Conservation (phyloP, 305 asterid species). For the Striga hermonthica region DNA sequence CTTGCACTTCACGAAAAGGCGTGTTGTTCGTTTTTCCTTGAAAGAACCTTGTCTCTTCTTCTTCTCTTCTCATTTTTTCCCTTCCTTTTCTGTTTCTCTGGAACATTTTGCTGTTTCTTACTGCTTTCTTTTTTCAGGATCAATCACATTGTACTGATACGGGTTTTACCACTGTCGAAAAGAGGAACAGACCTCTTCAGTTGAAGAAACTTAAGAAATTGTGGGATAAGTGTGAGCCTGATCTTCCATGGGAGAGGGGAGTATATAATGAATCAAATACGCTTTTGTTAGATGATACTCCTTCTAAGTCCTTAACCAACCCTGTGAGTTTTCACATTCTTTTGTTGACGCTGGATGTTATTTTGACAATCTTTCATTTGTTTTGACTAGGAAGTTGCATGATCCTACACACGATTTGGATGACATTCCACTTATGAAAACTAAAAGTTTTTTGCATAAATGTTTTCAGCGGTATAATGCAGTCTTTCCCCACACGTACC, state of each 20-base stretch:
- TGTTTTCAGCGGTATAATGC: slow-evolving; percentile 71
- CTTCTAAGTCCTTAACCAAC: slow-evolving; percentile 71
- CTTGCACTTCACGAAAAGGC: neutral
- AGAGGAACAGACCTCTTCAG: slow-evolving; percentile 63
- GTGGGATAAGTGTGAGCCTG: slow-evolving; percentile 66
- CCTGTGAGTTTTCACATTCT: slow-evolving; percentile 56
- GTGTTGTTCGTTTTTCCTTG: neutral
- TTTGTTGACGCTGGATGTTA: neutral
- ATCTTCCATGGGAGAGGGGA: slow-evolving; percentile 85
- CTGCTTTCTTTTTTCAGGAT: slow-evolving; percentile 53
- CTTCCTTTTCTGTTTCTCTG: neutral
- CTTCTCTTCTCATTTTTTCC: neutral
- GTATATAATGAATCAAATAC: slow-evolving; percentile 76
- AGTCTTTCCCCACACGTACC: slow-evolving; percentile 65
- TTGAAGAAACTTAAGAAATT: slow-evolving; percentile 71
- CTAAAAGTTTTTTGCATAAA: slow-evolving; percentile 26
- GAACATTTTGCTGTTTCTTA: slow-evolving; percentile 19
- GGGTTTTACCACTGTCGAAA: slow-evolving; percentile 56
- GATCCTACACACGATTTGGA: slow-evolving; percentile 22
- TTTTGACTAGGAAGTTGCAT: neutral
- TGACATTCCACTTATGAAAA: slow-evolving; percentile 19
- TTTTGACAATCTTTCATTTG: neutral
- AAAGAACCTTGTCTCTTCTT: neutral
- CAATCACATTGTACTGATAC: slow-evolving; percentile 77
- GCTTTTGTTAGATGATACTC: slow-evolving; percentile 82